A percentile compares a stretch with the other conserved stretches of the same genome.
Conservation (phyloP, 1,139 yeast genomes). For the Casaregolazyma suthepensis region DNA sequence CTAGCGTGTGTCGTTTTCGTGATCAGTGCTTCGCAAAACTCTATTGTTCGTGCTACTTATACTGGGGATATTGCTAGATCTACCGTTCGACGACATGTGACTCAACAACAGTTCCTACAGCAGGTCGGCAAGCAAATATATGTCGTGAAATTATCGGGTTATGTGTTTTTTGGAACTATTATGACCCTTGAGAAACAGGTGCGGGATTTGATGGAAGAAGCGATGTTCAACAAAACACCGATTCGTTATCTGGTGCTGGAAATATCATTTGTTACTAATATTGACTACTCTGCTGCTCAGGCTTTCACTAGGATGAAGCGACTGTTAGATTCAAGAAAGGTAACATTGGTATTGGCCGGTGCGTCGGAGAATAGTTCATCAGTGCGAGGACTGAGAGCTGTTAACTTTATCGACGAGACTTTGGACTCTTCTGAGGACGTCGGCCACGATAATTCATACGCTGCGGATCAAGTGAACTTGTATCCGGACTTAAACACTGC, state of each 20-base stretch:
- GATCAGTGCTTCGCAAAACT: constrained; percentile 79
- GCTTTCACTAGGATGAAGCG: constrained; percentile 86
- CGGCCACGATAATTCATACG: constrained; percentile 28
- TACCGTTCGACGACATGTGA: constrained; percentile 86
- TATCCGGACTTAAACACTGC: constrained; percentile 79
- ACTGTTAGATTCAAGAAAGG: constrained; percentile 60
- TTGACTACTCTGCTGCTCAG: constrained; percentile 95
- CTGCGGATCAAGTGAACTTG: constrained; percentile 43
- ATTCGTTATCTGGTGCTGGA: constrained; percentile 78
- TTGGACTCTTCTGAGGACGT: constrained; percentile 22
- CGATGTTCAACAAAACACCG: constrained; percentile 39
- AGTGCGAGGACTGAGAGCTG: constrained; percentile 23
- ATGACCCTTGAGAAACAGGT: constrained; percentile 81
- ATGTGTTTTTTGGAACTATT: constrained; percentile 89
- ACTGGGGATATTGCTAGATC: constrained; percentile 89
- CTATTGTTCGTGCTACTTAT: constrained; percentile 75
- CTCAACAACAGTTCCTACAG: constrained; percentile 76
- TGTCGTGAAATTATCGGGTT: constrained; percentile 79
- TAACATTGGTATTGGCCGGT: constrained; percentile 73
- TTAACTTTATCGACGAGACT: constrained; percentile 15
- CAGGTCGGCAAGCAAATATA: constrained; percentile 90
- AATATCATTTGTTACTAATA: constrained; percentile 71
- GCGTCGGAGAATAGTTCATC: constrained; percentile 61
- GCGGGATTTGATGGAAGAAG: constrained; percentile 56
- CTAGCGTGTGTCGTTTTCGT: constrained; percentile 90